Percentiles rank a stretch among this genome's conserved stretches.
phyloP scores from a whole-genome alignment of 257 asterid species.

The Fraxinus anomala region DNA sequence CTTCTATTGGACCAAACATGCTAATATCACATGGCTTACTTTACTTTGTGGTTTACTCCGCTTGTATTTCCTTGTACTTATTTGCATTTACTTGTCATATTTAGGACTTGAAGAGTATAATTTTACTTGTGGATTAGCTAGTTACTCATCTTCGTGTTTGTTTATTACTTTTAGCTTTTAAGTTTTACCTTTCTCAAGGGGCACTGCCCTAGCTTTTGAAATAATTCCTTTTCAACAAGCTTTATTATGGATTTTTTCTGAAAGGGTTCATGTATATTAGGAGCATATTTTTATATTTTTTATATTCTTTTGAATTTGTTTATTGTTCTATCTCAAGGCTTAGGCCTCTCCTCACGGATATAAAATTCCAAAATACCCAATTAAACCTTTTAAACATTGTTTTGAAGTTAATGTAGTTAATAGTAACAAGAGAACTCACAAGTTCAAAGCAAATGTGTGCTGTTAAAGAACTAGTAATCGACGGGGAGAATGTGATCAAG shows the following conservation, averaged over 20 bases:
- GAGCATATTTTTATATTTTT: no score
- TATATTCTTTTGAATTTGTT: no score
- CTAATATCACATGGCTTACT: not conserved
- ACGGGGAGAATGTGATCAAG: not conserved
- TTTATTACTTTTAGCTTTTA: not conserved
- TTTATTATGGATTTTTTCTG: no score
- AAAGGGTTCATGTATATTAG: no score
- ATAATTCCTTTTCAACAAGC: no score
- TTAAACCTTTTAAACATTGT: no score
- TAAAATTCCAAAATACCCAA: no score
- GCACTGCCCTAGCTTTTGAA: no score
- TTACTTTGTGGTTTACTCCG: not conserved
- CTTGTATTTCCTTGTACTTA: not conserved
- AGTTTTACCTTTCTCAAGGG: not conserved
- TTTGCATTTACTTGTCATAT: not conserved
- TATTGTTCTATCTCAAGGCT: no score
- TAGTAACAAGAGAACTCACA: not conserved
- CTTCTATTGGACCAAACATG: not conserved
- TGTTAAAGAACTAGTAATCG: not conserved
- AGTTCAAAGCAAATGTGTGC: not conserved
- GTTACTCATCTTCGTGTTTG: conserved; percentile 4
- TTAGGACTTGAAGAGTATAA: not conserved
- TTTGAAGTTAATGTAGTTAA: conserved; percentile 15
- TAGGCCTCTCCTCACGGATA: no score
- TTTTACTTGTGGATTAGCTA: not conserved